Percentiles rank a stretch among this genome's conserved stretches.
These are phyloP conservation scores for Kewa caespitosa DNA, from an alignment of 179 eudicot species.

Conservation along the genomic window DNA sequence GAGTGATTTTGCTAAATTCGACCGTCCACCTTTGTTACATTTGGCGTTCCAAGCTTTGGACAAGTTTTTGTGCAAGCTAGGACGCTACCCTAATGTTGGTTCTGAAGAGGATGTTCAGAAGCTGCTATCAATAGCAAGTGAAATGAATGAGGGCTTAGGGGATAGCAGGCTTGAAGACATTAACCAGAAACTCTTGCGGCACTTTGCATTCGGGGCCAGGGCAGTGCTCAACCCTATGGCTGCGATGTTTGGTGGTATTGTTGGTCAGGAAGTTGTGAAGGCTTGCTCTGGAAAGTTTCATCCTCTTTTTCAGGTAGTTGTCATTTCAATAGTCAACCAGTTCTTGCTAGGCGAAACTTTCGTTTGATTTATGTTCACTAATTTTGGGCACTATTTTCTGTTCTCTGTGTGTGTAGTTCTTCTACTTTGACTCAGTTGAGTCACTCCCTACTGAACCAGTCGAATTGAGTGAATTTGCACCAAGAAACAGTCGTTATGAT, in stretches of 20 bases:
- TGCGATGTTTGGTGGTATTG: slow-evolving; percentile 97
- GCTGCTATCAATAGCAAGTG: slow-evolving; percentile 55
- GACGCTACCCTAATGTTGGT: slow-evolving; percentile 73
- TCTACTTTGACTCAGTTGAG: slow-evolving; percentile 92
- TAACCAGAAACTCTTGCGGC: slow-evolving; percentile 56
- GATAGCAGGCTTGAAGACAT: slow-evolving; percentile 62
- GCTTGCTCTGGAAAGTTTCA: slow-evolving; percentile 97
- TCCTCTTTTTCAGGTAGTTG: slow-evolving; percentile 76
- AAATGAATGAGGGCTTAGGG: slow-evolving; percentile 49
- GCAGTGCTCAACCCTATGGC: slow-evolving; percentile 95
- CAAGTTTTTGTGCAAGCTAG: slow-evolving; percentile 51
- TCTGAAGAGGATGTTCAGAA: slow-evolving; percentile 86
- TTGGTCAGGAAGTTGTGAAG: slow-evolving; percentile 89
- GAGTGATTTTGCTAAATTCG: slow-evolving; percentile 85
- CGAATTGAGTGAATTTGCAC: slow-evolving; percentile 61
- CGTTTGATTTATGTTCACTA: not conserved
- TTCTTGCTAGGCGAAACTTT: not conserved
- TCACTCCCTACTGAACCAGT: slow-evolving; percentile 74
- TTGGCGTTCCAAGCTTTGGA: slow-evolving; percentile 88
- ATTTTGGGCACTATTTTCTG: not conserved
- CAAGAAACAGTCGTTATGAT: slow-evolving; percentile 84
- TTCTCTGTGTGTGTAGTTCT: slow-evolving; percentile 51
- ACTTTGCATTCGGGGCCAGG: slow-evolving; percentile 78
- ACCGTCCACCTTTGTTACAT: slow-evolving; percentile 79
- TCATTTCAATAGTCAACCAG: not conserved